Percentiles rank a stretch among this genome's conserved stretches.
These are phyloP conservation scores for Mycena rosella DNA, from an alignment of 768 basidiomycete genomes.

Conservation along the genomic window DNA sequence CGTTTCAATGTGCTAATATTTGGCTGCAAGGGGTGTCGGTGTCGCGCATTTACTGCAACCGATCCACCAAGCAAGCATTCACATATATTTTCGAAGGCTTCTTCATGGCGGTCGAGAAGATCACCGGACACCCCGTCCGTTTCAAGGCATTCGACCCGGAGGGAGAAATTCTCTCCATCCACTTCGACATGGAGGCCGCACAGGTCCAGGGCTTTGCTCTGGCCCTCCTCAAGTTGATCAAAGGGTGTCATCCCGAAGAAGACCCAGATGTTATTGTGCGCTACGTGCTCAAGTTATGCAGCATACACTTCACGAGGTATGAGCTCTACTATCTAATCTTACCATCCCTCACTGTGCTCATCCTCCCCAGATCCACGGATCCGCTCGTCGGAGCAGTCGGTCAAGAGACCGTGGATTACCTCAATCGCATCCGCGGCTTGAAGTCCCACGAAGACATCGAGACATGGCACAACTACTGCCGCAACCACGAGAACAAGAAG, in stretches of 20 bases:
- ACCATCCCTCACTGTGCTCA: background rate
- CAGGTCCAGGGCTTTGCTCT: slow-evolving; percentile 23
- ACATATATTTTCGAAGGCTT: slow-evolving; percentile 21
- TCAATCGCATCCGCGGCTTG: slow-evolving; percentile 3
- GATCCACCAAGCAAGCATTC: too few relatives aligned
- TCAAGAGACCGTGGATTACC: slow-evolving; percentile 9
- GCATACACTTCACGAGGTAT: slow-evolving; percentile 1
- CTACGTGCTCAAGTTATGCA: slow-evolving; percentile 10
- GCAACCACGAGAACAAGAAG: slow-evolving; percentile 1
- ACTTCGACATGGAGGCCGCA: slow-evolving; percentile 23
- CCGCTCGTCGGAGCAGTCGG: slow-evolving; percentile 1
- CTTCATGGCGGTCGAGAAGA: slow-evolving; percentile 19
- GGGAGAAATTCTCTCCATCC: slow-evolving; percentile 17
- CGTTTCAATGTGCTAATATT: background rate
- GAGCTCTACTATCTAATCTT: background rate
- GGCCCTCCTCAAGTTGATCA: slow-evolving; percentile 4
- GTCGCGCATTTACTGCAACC: slow-evolving; percentile 5
- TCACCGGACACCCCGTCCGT: slow-evolving; percentile 1
- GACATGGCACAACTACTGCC: slow-evolving; percentile 10
- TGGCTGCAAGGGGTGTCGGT: background rate
- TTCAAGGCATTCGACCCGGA: slow-evolving; percentile 23
- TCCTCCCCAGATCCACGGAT: background rate
- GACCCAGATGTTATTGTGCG: slow-evolving; percentile 6
- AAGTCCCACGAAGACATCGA: background rate
- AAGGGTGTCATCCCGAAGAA: background rate